Evolutionary conservation across 805 yeast genomes (phyloP).

Genomic region (Ogataea kodamae): DNA sequence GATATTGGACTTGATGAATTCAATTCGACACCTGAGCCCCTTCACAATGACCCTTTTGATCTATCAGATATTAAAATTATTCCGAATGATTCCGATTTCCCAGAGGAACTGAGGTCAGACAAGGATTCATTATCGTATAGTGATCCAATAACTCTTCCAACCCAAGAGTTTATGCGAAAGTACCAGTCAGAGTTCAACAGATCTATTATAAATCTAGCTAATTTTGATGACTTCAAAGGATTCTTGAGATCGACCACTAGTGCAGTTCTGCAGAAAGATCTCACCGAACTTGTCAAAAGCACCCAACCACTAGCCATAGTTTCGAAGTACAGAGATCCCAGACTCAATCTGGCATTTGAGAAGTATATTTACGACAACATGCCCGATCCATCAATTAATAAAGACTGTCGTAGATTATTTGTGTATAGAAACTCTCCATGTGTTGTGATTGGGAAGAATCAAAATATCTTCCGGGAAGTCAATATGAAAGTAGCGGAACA

Average conservation of each 20-base stretch:
- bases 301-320: conserved; percentile 51
- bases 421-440: conserved; percentile 78
- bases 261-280: conserved; percentile 11
- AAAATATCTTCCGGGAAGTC: conserved; percentile 88
- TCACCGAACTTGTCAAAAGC: conserved; percentile 15
- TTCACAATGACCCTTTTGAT: conserved; percentile 20
- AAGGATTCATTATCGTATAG: not conserved
- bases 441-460: conserved; percentile 94
- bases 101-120: not conserved
- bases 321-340: conserved; percentile 63
- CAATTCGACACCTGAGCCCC: not conserved
- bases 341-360: conserved; percentile 75
- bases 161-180: conserved; percentile 19
- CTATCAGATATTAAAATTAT: conserved; percentile 22
- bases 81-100: not conserved
- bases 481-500: conserved; percentile 53
- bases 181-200: conserved; percentile 4
- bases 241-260: conserved; percentile 13
- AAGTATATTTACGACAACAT: conserved; percentile 66
- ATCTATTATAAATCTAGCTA: conserved; percentile 1
- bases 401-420: conserved; percentile 50
- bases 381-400: conserved; percentile 40
- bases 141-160: conserved; percentile 24
- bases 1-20: conserved; percentile 28
- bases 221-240: conserved; percentile 12